phyloP scores from a whole-genome alignment of 768 basidiomycete species.

The Auriscalpium vulgare region DNA sequence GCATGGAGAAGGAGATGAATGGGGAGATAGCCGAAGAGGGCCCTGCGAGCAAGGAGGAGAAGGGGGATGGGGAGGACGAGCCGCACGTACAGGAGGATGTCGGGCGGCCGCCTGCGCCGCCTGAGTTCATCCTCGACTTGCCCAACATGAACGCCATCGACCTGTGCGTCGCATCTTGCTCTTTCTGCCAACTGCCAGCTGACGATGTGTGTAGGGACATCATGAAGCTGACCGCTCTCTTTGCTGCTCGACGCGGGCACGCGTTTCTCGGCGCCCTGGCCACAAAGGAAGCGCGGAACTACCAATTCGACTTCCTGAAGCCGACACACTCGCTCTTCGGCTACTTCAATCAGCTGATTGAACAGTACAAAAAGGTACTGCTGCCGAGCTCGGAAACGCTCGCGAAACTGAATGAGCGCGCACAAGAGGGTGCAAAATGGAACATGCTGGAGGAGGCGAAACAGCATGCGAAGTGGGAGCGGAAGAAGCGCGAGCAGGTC shows the following conservation, averaged over 20 bases:
- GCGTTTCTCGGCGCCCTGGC: slow-evolving; percentile 82
- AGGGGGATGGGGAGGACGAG: slow-evolving; percentile 7
- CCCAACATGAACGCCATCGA: slow-evolving; percentile 87
- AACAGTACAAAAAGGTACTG: slow-evolving; percentile 89
- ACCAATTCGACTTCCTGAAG: slow-evolving; percentile 95
- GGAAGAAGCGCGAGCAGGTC: slow-evolving; percentile 72
- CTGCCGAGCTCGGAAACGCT: slow-evolving; percentile 73
- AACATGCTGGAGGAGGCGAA: slow-evolving; percentile 67
- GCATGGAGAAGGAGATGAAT: slow-evolving; percentile 72
- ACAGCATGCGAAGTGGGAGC: slow-evolving; percentile 85
- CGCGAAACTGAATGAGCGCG: slow-evolving; percentile 57
- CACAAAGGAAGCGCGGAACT: slow-evolving; percentile 85
- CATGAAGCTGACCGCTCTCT: slow-evolving; percentile 92
- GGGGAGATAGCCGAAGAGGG: slow-evolving; percentile 67
- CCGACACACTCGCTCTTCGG: slow-evolving; percentile 94
- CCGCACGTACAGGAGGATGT: slow-evolving; percentile 36
- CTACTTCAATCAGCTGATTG: slow-evolving; percentile 95
- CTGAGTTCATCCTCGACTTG: slow-evolving; percentile 79
- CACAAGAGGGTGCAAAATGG: slow-evolving; percentile 64
- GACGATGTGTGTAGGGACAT: slow-evolving; percentile 55
- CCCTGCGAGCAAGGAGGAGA: slow-evolving; percentile 4
- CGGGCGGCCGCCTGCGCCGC: slow-evolving; percentile 68
- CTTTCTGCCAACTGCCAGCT: neutral
- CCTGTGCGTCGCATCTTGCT: slow-evolving; percentile 54
- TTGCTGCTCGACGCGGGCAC: slow-evolving; percentile 87